Conservation (phyloP, 352 stramenopile genomes). For the Pythium diclinum region DNA sequence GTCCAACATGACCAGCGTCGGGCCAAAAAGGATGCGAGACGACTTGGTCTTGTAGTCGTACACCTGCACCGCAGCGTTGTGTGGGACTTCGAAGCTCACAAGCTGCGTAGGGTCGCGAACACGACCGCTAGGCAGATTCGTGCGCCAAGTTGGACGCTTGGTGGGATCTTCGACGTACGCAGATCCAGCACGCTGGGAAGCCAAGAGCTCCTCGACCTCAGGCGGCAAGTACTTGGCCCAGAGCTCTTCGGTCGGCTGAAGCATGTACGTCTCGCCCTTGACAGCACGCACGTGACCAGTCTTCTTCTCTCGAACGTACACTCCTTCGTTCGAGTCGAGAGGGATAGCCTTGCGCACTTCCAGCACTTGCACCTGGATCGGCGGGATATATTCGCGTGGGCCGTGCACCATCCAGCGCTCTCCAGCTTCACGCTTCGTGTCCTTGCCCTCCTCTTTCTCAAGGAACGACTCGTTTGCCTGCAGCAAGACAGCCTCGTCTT, state of each 20-base stretch:
- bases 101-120: constrained; percentile 61
- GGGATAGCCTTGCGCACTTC: constrained; percentile 76
- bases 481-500: constrained; percentile 77
- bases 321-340: constrained; percentile 74
- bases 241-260: constrained; percentile 73
- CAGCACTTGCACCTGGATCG: constrained; percentile 70
- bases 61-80: constrained; percentile 80
- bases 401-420: constrained; percentile 84
- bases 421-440: constrained; percentile 52
- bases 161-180: constrained; percentile 62
- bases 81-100: constrained; percentile 77
- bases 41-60: constrained; percentile 85
- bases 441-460: constrained; percentile 35
- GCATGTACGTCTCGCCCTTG: constrained; percentile 80
- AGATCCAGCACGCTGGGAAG: constrained; percentile 48
- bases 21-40: constrained; percentile 77
- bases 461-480: constrained; percentile 67
- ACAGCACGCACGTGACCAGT: constrained; percentile 70
- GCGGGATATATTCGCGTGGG: constrained; percentile 73
- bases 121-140: neutral
- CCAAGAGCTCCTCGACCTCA: constrained; percentile 64
- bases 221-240: constrained; percentile 63
- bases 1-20: constrained; percentile 76
- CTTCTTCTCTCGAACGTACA: constrained; percentile 79
- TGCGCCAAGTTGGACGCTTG: neutral